Percentiles rank a stretch among this genome's conserved stretches.
These are phyloP conservation scores for Calonectria ilicicola DNA, from an alignment of 2,329 filamentous ascomycete species.

Conservation along the genomic window DNA sequence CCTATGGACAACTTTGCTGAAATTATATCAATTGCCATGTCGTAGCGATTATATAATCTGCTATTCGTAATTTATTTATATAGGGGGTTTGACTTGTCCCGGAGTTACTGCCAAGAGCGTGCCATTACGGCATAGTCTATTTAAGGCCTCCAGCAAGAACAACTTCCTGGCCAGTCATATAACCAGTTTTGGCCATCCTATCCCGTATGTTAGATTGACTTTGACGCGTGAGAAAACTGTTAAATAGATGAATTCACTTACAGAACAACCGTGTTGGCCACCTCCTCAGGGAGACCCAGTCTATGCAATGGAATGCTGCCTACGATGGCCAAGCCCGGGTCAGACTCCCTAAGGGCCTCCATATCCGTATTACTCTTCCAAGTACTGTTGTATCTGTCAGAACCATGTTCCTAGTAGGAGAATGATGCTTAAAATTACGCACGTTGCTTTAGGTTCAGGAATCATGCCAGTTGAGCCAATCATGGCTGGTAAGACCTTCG, in stretches of 20 bases:
- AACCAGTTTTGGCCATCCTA: constrained; percentile 33
- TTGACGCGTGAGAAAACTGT: accelerated
- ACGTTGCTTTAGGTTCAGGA: constrained; percentile 46
- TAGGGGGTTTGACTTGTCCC: too few relatives aligned
- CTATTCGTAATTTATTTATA: too few relatives aligned
- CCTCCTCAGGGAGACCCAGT: constrained; percentile 49
- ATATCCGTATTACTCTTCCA: constrained; percentile 47
- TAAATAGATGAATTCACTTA: constrained; percentile 31
- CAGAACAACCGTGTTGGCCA: constrained; percentile 49
- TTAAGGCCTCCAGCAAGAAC: constrained; percentile 26
- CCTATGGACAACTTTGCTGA: too few relatives aligned
- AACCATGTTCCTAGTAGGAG: too few relatives aligned
- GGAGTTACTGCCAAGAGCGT: too few relatives aligned
- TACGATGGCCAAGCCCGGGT: constrained; percentile 50
- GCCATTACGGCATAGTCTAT: not conserved
- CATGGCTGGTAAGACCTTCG: constrained; percentile 49
- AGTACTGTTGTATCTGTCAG: constrained; percentile 33
- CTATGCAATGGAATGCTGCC: constrained; percentile 49
- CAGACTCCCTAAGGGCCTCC: constrained; percentile 43
- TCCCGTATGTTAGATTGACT: not conserved
- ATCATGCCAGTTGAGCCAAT: constrained; percentile 52
- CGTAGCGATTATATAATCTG: too few relatives aligned
- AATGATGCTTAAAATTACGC: too few relatives aligned
- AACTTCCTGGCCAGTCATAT: constrained; percentile 31
- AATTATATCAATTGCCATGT: too few relatives aligned